phyloP scores from a whole-genome alignment of 257 asterid genomes.

The Apocynum venetum region DNA sequence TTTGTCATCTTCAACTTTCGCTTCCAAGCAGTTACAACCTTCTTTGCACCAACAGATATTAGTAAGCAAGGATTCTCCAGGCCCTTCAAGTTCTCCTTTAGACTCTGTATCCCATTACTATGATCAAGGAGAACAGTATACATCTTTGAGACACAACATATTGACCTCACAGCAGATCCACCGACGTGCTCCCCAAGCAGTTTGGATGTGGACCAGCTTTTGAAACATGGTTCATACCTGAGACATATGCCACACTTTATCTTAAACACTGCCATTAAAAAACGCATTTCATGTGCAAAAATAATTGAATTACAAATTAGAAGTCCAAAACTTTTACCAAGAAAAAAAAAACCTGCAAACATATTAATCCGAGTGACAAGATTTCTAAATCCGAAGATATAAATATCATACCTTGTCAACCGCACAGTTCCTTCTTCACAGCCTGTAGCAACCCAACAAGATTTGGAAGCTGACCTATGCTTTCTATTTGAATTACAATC shows the following conservation, averaged over 20 bases:
- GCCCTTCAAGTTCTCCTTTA: conserved; percentile 34
- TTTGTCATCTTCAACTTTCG: conserved; percentile 33
- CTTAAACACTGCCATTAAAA: background rate
- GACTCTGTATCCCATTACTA: conserved; percentile 23
- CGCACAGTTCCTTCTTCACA: conserved; percentile 99
- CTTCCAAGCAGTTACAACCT: conserved; percentile 95
- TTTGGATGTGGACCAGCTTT: conserved; percentile 72
- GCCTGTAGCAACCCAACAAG: conserved; percentile 85
- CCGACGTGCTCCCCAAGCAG: conserved; percentile 94
- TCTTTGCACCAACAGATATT: conserved; percentile 94
- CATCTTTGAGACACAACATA: conserved; percentile 61
- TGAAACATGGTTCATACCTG: conserved; percentile 62
- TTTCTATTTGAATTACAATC: conserved; percentile 34
- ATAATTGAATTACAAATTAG: background rate
- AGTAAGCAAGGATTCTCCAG: conserved; percentile 47
- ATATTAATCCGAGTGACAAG: background rate
- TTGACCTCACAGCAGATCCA: conserved; percentile 94
- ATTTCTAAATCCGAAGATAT: conserved; percentile 3
- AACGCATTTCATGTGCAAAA: background rate
- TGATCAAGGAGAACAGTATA: conserved; percentile 43
- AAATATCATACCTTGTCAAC: conserved; percentile 61
- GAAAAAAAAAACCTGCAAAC: background rate
- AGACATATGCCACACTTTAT: conserved; percentile 26
- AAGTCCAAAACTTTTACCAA: background rate
- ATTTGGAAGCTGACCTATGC: conserved; percentile 29